Base-by-base conservation (phyloP, 306 rosid species). In the Canavalia ensiformis region DNA sequence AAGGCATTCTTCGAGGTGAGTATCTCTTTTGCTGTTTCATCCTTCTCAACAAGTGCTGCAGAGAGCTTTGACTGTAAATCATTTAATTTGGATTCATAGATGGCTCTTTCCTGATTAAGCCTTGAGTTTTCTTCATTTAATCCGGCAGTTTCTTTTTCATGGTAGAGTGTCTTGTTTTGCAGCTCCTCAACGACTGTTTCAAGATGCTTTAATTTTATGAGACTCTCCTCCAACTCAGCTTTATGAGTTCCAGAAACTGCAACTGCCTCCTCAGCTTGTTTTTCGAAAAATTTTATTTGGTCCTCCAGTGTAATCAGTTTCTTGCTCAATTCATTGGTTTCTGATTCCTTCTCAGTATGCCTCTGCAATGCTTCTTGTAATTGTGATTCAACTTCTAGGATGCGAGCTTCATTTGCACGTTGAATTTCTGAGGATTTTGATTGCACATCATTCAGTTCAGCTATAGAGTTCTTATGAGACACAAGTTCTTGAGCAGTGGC, bases 311-410 rank as follows among this genome's bases (percentile, higher is more conserved):
- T 42, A 68, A 28, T 76, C 73, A 95, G 87, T 82, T 89, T 91
- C 91, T 86, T 92, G 45, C 68, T 85, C 91, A 95, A 81, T 39
- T 87, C 94, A 55, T 84, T 87, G 81, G 94, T 91, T 91, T 95
- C 99, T 49, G 83, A 86, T 72, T 95, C 95, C 86, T 81, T 95
- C 86, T 84, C 84, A 41, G 82, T 71, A 44, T 83, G 90, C 81
- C 81, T 89, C 82, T 79, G 80, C 75, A 84, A 78, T 76, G 92
- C 89, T 72, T 89, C 96, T 81, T 89, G 87, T 42, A 95, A 74
- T 72, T 90, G 87, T 9, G 90, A 83, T 78, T 91, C 93, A 46
- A 80, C 74, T 82, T 93, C 93, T 47, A 59, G 72, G 52, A 86
- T 30, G 51, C 77, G 92, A 34, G 88, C 78, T 84, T 90, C 90